Conservation (phyloP, 768 basidiomycete species). For the Leccinum disarticulatum region DNA sequence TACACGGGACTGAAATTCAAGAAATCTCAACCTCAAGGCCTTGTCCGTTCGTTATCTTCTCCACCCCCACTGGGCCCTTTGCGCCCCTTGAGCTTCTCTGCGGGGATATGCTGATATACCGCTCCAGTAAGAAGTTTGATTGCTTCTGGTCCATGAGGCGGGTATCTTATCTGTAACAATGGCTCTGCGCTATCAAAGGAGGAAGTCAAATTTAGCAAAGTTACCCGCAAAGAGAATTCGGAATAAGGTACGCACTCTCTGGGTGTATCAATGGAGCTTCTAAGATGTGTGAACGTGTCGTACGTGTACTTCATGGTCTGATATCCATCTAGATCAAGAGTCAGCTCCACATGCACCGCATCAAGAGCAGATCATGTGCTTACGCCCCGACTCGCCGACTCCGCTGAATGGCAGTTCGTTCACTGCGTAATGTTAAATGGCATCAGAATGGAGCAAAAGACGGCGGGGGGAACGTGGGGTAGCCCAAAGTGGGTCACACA, state of each 20-base stretch:
- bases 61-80: not conserved
- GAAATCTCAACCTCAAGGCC: not conserved
- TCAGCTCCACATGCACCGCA: conserved; percentile 1
- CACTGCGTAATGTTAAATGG: conserved; percentile 18
- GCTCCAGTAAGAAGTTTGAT: conserved; percentile 10
- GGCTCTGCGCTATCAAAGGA: conserved; percentile 21
- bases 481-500: not conserved
- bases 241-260: conserved; percentile 41
- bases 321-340: conserved; percentile 45
- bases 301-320: conserved; percentile 54
- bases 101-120: conserved; percentile 17
- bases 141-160: conserved; percentile 22
- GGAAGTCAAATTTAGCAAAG: conserved; percentile 1
- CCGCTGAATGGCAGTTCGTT: conserved; percentile 51
- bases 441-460: not conserved
- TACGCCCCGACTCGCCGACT: conserved; percentile 66
- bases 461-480: not conserved
- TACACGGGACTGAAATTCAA: not conserved
- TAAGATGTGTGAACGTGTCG: conserved; percentile 52
- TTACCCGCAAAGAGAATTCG: not conserved
- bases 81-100: conserved; percentile 4
- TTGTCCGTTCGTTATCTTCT: not conserved
- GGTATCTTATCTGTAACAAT: conserved; percentile 23
- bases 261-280: conserved; percentile 54
- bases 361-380: conserved; percentile 21